phyloP scores from a whole-genome alignment of 805 yeast species.

The Metschnikowia vanudenii region DNA sequence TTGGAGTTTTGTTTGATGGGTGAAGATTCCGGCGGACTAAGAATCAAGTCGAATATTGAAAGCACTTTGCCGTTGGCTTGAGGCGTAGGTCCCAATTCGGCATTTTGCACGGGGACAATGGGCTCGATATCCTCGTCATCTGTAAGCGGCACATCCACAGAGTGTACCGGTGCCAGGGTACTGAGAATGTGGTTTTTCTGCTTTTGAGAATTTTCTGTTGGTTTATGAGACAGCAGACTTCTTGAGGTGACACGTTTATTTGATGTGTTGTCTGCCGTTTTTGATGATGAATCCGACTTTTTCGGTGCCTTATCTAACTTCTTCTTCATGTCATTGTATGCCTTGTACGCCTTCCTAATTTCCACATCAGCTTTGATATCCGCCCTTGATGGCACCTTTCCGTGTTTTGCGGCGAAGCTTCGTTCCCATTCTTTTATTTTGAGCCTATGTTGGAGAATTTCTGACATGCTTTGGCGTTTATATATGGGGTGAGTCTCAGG shows the following conservation, averaged over 20 bases:
- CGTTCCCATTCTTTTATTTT: constrained; percentile 43
- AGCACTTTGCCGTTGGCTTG: constrained; percentile 76
- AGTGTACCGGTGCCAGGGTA: not conserved
- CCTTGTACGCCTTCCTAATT: constrained; percentile 32
- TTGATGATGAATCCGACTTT: constrained; percentile 7
- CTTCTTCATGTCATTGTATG: constrained; percentile 25
- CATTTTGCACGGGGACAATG: constrained; percentile 12
- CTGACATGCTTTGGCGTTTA: constrained; percentile 5
- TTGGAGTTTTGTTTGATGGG: constrained; percentile 27
- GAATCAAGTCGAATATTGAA: constrained; percentile 62
- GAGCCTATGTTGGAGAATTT: constrained; percentile 10
- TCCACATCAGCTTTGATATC: constrained; percentile 34
- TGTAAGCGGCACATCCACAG: constrained; percentile 9
- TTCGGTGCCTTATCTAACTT: constrained; percentile 2
- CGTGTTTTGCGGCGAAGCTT: constrained; percentile 27
- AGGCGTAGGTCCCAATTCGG: constrained; percentile 82
- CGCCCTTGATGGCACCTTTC: constrained; percentile 31
- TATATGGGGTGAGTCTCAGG: not conserved
- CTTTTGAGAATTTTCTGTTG: not conserved
- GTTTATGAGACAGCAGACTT: not conserved
- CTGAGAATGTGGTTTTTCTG: no score
- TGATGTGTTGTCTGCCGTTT: not conserved
- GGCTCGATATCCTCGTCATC: constrained; percentile 18
- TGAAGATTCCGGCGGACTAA: constrained; percentile 45
- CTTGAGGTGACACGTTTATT: not conserved